These are phyloP conservation scores for Boletus patriciae DNA, from an alignment of 768 basidiomycete species.

Conservation along the genomic window DNA sequence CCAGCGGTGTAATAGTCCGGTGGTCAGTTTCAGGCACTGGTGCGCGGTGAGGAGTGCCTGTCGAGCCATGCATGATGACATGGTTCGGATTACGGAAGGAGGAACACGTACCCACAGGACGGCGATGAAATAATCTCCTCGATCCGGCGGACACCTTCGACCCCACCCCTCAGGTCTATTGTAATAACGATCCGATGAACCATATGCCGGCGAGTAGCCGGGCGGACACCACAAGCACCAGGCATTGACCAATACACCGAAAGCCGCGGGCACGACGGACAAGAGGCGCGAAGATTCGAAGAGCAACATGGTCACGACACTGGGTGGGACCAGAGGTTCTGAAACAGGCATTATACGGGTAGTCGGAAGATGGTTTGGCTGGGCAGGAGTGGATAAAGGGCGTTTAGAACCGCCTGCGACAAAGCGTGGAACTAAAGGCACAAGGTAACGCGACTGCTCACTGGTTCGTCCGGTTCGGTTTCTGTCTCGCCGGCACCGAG, in stretches of 20 bases:
- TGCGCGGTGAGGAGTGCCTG: slow-evolving; percentile 84
- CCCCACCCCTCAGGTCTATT: slow-evolving; percentile 19
- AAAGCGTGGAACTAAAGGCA: not conserved
- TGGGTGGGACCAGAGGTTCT: slow-evolving; percentile 50
- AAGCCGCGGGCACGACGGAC: slow-evolving; percentile 68
- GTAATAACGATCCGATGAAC: slow-evolving; percentile 3
- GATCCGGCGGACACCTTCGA: slow-evolving; percentile 44
- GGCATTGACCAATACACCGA: slow-evolving; percentile 63
- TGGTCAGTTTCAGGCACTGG: slow-evolving; percentile 85
- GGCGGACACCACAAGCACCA: slow-evolving; percentile 54
- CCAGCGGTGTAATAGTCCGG: slow-evolving; percentile 90
- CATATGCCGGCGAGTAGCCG: slow-evolving; percentile 12
- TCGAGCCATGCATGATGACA: not conserved
- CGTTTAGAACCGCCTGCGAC: slow-evolving; percentile 8
- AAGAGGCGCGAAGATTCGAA: slow-evolving; percentile 71
- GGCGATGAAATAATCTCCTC: slow-evolving; percentile 65
- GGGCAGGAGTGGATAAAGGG: slow-evolving; percentile 2
- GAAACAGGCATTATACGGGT: slow-evolving; percentile 58
- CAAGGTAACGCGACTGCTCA: slow-evolving; percentile 36
- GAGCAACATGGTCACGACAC: slow-evolving; percentile 53
- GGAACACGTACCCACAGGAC: slow-evolving; percentile 62
- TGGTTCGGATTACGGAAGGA: slow-evolving; percentile 2
- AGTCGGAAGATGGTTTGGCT: slow-evolving; percentile 70
- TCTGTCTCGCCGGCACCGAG: slow-evolving; percentile 75
- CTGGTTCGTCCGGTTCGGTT: slow-evolving; percentile 75